Conservation (phyloP, 2,329 filamentous ascomycete species). For the Aspergillus hiratsukae region DNA sequence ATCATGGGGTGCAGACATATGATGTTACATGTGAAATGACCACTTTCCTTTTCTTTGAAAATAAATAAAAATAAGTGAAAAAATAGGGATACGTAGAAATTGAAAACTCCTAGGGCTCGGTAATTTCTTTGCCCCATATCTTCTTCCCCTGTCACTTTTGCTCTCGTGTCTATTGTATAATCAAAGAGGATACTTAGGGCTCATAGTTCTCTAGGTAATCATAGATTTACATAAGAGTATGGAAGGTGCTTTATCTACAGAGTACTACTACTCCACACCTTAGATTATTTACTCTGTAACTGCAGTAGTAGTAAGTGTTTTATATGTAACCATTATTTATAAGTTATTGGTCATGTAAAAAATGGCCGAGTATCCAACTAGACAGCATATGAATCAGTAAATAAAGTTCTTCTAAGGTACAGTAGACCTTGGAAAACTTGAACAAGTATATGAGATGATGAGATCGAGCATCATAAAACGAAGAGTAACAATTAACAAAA, state of each 20-base stretch:
- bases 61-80: too few relatives aligned
- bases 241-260: background rate
- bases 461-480: background rate
- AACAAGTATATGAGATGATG: background rate
- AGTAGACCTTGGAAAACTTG: background rate
- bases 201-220: background rate
- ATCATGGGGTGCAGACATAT: slow-evolving; percentile 11
- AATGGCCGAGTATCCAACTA: too few relatives aligned
- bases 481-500: too few relatives aligned
- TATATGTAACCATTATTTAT: too few relatives aligned
- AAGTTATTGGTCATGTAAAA: too few relatives aligned
- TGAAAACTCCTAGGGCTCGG: background rate
- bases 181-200: background rate
- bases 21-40: slow-evolving; percentile 7
- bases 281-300: background rate
- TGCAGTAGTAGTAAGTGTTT: background rate
- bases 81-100: too few relatives aligned
- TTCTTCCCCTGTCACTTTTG: background rate
- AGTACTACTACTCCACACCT: background rate
- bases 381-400: background rate
- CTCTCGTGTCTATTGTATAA: background rate
- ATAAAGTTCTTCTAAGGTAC: background rate
- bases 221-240: background rate
- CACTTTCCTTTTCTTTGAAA: too few relatives aligned
- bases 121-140: slow-evolving; percentile 1